Percentiles rank a stretch among this genome's conserved stretches.
Evolutionary conservation across 768 basidiomycete species (phyloP).

Genomic region (Lactarius sanguifluus): DNA sequence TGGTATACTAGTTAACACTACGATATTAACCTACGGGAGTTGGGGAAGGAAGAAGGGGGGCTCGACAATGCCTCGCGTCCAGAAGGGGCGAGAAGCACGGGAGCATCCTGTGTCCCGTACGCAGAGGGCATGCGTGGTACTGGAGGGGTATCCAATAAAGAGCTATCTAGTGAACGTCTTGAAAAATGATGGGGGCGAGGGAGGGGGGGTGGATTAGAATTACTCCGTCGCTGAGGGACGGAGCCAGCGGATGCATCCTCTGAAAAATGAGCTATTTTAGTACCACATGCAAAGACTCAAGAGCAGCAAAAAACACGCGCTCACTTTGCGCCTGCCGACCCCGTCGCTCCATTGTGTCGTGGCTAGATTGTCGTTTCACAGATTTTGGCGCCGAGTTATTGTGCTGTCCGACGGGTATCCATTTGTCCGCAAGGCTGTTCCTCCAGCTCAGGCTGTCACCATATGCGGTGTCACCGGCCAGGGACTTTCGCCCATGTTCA

Average conservation of each 20-base stretch:
- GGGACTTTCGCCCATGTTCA: neutral
- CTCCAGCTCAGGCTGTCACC: slow-evolving; percentile 7
- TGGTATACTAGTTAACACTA: neutral
- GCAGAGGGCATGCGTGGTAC: slow-evolving; percentile 25
- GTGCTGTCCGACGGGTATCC: slow-evolving; percentile 24
- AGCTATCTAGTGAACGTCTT: neutral
- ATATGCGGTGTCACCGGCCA: neutral
- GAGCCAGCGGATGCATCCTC: slow-evolving; percentile 8
- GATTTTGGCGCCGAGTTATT: neutral
- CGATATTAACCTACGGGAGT: neutral
- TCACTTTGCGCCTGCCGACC: slow-evolving; percentile 14
- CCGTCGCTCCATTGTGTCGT: slow-evolving; percentile 7
- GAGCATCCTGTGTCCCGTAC: neutral
- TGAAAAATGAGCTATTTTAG: neutral
- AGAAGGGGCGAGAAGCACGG: neutral
- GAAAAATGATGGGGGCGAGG: slow-evolving; percentile 20
- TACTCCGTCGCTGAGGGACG: slow-evolving; percentile 11
- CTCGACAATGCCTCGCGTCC: neutral
- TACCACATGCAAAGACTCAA: neutral
- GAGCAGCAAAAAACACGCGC: neutral
- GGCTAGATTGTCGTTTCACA: neutral
- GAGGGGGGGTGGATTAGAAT: slow-evolving; percentile 21
- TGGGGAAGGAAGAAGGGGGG: slow-evolving; percentile 6
- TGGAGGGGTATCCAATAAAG: slow-evolving; percentile 6
- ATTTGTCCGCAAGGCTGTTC: slow-evolving; percentile 23